Evolutionary conservation across 192 early-diverging fungal genomes (phyloP).

Genomic region (Gryganskiella cystojenkinii): DNA sequence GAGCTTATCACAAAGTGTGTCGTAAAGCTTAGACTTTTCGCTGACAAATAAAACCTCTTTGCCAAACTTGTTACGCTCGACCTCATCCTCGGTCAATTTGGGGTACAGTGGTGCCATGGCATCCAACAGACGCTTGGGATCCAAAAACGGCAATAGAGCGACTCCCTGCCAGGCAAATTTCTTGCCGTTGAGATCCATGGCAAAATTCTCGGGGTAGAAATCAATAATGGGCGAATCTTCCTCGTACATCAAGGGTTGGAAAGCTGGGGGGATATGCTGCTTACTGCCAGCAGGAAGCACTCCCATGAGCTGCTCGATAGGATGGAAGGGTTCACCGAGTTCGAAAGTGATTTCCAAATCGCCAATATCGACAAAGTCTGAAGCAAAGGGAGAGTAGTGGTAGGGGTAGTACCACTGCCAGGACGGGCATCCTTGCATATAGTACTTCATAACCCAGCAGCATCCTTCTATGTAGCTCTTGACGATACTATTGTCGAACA

Average conservation of each 20-base stretch:
- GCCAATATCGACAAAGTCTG: conserved; percentile 83
- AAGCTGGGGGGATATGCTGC: conserved; percentile 73
- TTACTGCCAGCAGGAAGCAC: conserved; percentile 88
- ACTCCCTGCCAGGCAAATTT: conserved; percentile 95
- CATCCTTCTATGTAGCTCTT: conserved; percentile 93
- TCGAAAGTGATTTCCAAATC: conserved; percentile 83
- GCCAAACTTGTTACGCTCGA: conserved; percentile 77
- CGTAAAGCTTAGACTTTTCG: conserved; percentile 70
- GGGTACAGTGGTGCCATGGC: conserved; percentile 75
- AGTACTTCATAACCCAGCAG: conserved; percentile 97
- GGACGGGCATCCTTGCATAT: conserved; percentile 85
- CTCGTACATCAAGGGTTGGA: conserved; percentile 85
- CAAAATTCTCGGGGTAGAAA: conserved; percentile 94
- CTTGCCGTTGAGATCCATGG: conserved; percentile 86
- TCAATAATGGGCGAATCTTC: conserved; percentile 88
- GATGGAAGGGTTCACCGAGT: conserved; percentile 84
- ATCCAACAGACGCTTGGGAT: conserved; percentile 80
- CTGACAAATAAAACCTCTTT: conserved; percentile 67
- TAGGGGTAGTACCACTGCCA: conserved; percentile 99
- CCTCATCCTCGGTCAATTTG: conserved; percentile 78
- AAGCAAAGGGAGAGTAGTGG: conserved; percentile 92
- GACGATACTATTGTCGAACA: conserved; percentile 69
- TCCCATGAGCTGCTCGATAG: conserved; percentile 98
- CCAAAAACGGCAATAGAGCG: conserved; percentile 95
- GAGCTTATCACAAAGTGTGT: conserved; percentile 59